A percentile compares a stretch with the other conserved stretches of the same genome.
phyloP scores from a whole-genome alignment of 2,329 filamentous ascomycete species.

The Colletotrichum sublineola region DNA sequence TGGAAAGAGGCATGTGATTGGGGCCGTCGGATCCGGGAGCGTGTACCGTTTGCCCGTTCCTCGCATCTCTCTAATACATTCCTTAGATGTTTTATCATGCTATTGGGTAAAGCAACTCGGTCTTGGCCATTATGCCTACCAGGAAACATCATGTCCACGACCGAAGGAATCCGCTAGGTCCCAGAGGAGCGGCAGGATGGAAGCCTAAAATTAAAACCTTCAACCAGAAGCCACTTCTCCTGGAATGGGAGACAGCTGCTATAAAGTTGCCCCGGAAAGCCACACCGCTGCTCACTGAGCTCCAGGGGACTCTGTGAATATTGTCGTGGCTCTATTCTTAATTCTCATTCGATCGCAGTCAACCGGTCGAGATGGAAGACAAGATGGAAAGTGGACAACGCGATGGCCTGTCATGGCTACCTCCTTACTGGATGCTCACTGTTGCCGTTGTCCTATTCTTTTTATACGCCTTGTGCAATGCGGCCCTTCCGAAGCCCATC shows the following conservation, averaged over 20 bases:
- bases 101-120: background rate
- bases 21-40: too few species aligned
- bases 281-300: background rate
- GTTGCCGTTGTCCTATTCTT: background rate
- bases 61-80: background rate
- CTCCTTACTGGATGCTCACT: background rate
- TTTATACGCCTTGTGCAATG: background rate
- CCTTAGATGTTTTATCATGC: background rate
- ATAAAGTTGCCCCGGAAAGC: background rate
- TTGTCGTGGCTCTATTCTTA: background rate
- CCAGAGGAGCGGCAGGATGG: background rate
- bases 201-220: too few species aligned
- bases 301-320: accelerated
- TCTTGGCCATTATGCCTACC: background rate
- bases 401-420: background rate
- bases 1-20: background rate
- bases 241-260: background rate
- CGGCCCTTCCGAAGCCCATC: conserved; percentile 47
- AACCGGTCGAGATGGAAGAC: background rate
- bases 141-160: too few species aligned
- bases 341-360: too few species aligned
- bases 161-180: too few species aligned
- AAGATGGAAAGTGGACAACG: background rate
- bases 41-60: background rate
- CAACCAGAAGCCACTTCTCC: too few species aligned